Evolutionary conservation across 164 flowering plant genomes (phyloP).

Genomic region (Vitis vinifera): ASM3070453v1 NC_081810.1:16257501-16258000

Average conservation of each 20-base stretch:
- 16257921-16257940: conserved; percentile 67
- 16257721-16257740: no score
- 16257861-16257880: conserved; percentile 51
- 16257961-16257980: conserved; percentile 44
- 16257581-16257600: not conserved
- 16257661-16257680: no score
- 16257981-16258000: conserved; percentile 51
- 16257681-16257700: no score
- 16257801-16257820: conserved; percentile 48
- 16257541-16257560: no score
- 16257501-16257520: no score
- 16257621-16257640: no score
- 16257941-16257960: conserved; percentile 40
- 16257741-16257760: no score
- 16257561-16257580: not conserved
- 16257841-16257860: conserved; percentile 61
- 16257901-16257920: conserved; percentile 43
- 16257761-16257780: conserved; percentile 62
- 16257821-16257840: conserved; percentile 39
- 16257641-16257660: no score
- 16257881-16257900: conserved; percentile 35
- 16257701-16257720: no score
- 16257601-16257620: not conserved
- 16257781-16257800: conserved; percentile 77
- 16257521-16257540: no score